Evolutionary conservation across 768 basidiomycete species (phyloP), one percentile per base, ranked within the genome.

Genomic region (Pisolithus orientalis): DNA sequence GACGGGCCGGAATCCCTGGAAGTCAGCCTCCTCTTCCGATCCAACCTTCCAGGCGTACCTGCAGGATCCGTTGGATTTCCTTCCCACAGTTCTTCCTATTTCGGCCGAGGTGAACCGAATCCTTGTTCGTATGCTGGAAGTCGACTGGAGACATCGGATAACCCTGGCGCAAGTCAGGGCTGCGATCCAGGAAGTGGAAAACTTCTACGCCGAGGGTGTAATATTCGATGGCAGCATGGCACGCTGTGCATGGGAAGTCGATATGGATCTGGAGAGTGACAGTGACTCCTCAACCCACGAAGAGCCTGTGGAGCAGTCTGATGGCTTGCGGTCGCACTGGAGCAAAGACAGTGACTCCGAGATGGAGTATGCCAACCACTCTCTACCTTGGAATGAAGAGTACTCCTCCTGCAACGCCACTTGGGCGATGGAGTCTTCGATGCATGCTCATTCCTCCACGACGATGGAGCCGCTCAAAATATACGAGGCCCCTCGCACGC

Each of bases 1-100:
- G 27, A 96, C 92, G 24, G 92, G 93, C 5, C 82, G 95, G 31
- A 97, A 97, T 62, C 95, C 95, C 4, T 98, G 95, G 95, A 89
- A 89, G 67, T 87, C 90, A 24, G 94, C 95, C 3, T 85, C 82
- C 4, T 65, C 72, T 1, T 75, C 83, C 39, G 95, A 98, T 69
- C 85, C 87, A 55, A 94, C 91, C 3, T 99, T 94, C 76, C 81
- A 86, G 59, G 87, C 87, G 0, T 99, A 90, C 68, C 77, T 90
- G 51, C 82, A 80, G 57, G 82, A 90, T 58, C 88, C 89, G 32
- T 55, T 65, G 13, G 78, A 81, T 56, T 95, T 95, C 74, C 80
- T 98, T n/a, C 85, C 84, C 25, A 80, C 80, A 47, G 87, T 90
- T 61, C 82, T 93, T 27, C 91, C 91, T 11, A 83, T 94, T 55